A percentile compares a stretch with the other conserved stretches of the same genome.
Conservation (phyloP, 805 yeast species). For the Kuraishia floccosa region DNA sequence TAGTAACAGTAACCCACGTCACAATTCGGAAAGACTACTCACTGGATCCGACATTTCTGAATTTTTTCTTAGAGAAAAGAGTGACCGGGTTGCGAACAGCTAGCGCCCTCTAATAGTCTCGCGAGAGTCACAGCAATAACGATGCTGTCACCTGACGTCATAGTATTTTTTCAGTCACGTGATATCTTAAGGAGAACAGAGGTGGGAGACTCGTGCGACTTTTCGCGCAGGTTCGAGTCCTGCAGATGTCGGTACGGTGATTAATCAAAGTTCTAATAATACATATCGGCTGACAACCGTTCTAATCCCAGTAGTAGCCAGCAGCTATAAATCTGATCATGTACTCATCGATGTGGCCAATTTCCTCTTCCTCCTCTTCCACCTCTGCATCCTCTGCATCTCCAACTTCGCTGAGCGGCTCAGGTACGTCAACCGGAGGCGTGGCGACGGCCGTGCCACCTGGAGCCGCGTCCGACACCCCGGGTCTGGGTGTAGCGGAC, state of each 20-base stretch:
- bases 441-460: background rate
- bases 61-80: no score
- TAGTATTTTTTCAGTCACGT: background rate
- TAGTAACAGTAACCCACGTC: background rate
- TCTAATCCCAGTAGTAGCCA: constrained; percentile 53
- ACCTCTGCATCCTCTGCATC: constrained; percentile 12
- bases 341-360: constrained; percentile 88
- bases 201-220: no score
- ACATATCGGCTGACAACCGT: no score
- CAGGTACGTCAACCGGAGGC: background rate
- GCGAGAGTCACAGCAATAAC: no score
- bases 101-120: no score
- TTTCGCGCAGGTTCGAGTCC: no score
- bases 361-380: constrained; percentile 47
- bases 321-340: constrained; percentile 87
- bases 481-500: constrained; percentile 1
- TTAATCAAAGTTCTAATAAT: no score
- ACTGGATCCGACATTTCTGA: constrained; percentile 1
- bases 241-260: no score
- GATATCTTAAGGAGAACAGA: no score
- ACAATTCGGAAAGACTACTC: background rate
- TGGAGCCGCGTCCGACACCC: background rate
- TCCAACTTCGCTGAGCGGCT: constrained; percentile 1
- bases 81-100: no score
- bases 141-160: no score